Base-by-base conservation (phyloP, 352 stramenopile genomes). In the Phytophthora lateralis region DNA sequence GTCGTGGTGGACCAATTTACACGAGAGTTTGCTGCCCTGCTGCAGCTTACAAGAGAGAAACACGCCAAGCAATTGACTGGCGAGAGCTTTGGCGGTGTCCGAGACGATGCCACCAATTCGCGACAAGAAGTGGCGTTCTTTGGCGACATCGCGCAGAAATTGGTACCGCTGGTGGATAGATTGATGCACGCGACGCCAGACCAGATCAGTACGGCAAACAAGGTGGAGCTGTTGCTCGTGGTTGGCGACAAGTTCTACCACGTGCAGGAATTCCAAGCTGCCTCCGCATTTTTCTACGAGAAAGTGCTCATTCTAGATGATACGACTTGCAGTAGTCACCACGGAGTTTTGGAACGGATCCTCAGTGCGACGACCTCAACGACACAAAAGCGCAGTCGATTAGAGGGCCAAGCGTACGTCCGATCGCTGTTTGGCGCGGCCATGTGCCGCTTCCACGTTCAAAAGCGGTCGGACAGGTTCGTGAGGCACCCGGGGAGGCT, bases 181-280 rank as follows among this genome's bases (percentile, higher is more conserved):
- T 18, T 91, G 10, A 54, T 83, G 45, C 38, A 60, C 21, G 30
- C 61, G 0, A 77, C 57, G 6, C 12, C 24, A 2, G 58, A 75
- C 3, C 73, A 87, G 37, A 51, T 89, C 26, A 62, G 27, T 10
- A 4, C 41, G 2, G 3, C 12, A 11, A 77, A 82, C 54, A 89
- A 89, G 32, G 35, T 47, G 10, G 48, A 59, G 7, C 30, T 91
- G 55, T 57, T 89, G 32, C 58, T 89, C 2, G 20, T 34, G 6
- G 72, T 87, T 29, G 80, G 80, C 0, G 75, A 85, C 64, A 83
- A 75, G 38, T 76, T 90, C 42, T 78, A 70, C 26, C 63, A 67
- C 2, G 42, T 57, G 12, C 45, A 75, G 3, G 82, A 91, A 54
- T 89, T 73, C 37, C 60, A 47, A 3, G 77, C 80, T 10, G 80